Evolutionary conservation across 352 stramenopile genomes (phyloP).

Genomic region (Globisporangium solare): DNA sequence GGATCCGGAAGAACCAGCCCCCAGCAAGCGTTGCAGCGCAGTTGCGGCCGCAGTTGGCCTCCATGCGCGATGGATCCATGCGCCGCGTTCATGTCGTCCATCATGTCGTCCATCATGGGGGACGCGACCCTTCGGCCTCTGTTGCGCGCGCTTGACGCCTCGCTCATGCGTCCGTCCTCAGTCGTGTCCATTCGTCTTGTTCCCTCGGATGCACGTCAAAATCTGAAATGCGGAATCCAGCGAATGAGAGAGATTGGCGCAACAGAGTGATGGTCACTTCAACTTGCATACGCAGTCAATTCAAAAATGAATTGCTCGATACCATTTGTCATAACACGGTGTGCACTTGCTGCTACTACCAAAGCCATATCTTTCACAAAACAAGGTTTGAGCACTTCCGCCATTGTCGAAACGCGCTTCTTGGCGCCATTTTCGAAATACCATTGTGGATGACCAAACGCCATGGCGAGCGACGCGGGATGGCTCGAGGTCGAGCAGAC

Average conservation of each 20-base stretch:
- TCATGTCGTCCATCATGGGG: slow-evolving; percentile 27
- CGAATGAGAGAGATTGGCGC: background rate
- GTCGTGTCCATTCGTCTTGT: slow-evolving; percentile 27
- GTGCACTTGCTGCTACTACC: background rate
- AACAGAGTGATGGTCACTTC: slow-evolving; percentile 51
- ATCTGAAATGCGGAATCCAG: slow-evolving; percentile 18
- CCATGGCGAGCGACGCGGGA: slow-evolving; percentile 18
- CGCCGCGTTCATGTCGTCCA: slow-evolving; percentile 43
- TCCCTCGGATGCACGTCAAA: background rate
- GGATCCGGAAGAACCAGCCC: slow-evolving; percentile 53
- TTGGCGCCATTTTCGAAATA: slow-evolving; percentile 7
- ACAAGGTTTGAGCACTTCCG: background rate
- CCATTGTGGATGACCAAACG: slow-evolving; percentile 7
- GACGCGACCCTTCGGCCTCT: slow-evolving; percentile 28
- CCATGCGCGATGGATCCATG: slow-evolving; percentile 13
- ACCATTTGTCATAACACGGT: background rate
- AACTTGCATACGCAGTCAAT: slow-evolving; percentile 23
- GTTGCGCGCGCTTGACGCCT: slow-evolving; percentile 60
- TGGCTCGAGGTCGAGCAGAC: slow-evolving; percentile 62
- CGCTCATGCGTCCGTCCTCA: slow-evolving; percentile 65
- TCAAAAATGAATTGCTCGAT: slow-evolving; percentile 16
- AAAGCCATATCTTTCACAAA: background rate
- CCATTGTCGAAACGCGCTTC: background rate
- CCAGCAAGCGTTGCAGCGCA: slow-evolving; percentile 78
- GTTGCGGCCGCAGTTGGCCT: slow-evolving; percentile 38